Base-by-base conservation (phyloP, 2,329 filamentous ascomycete genomes). In the Penicillium sp. region DNA sequence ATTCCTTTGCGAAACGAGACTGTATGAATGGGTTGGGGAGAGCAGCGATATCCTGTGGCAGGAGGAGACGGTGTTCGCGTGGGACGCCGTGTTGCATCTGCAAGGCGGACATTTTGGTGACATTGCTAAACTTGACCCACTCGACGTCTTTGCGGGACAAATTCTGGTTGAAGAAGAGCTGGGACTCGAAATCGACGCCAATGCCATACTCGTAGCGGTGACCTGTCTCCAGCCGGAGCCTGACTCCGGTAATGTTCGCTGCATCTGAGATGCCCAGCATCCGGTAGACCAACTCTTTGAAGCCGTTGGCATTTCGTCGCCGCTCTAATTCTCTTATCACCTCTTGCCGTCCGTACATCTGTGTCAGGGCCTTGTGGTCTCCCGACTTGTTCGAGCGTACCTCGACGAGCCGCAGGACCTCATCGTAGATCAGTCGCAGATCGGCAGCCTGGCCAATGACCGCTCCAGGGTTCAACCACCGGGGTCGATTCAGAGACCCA, bases 341-440 rank as follows among this genome's bases (percentile, higher is more conserved):
- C 63, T 83, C 81, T 62, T 84, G 81, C 41, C 78, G 74, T 19
- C 77, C 79, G 52, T 77, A 83, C 38, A 84, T 76, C 53, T 79
- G 75, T 4, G 78, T 74, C 48, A 84, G 74, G n/a, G 77, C 75
- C 55, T 74, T 69, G 61, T 80, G 74, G 59, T 81, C 78, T 27
- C 70, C 55, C 23, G 62, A 57, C 34, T 69, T 69, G 41, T 67
- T 70, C 34, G 60, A 61, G 61, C 66, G 51, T 60, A 65, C 47
- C 60, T 68, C 59, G 62, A 72, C 64, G 14, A 76, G 71, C 16
- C 71, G 71, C 35, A 78, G 56, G 4, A 78, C 74, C 10, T 74
- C 70, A 19, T 74, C 67, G 47, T 78, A 82, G 14, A 84, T 69
- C 2, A 66, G 58, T 40, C 72, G 74, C 39, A 84, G 56, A 59